Evolutionary conservation across 225 moss, liverwort and hornwort species (phyloP), one percentile per base, ranked within the genome.

Genomic region (Polytrichum formosum): DNA sequence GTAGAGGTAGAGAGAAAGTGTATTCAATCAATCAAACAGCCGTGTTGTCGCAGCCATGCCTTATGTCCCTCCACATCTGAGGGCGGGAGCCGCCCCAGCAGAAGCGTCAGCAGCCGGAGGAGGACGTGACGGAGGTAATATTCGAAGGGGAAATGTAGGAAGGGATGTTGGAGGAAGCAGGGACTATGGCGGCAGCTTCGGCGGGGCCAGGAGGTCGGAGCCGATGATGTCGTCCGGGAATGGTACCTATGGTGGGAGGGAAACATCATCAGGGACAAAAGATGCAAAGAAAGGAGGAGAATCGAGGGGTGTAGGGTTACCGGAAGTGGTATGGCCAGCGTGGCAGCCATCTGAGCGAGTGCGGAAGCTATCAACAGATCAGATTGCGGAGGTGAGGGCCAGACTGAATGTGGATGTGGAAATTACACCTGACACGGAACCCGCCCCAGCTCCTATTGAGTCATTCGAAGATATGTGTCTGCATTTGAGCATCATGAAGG

Each of bases 41-140:
- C 10, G 46, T 46, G 46, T 46, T 46, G 46, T 46, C 16, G 79
- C 77, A 91, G 92, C 92, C 94, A 98, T 98, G 98, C 98, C 94
- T 85, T 98, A 98, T 88, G 98, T 98, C 90, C 98, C 98, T 91
- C 98, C 98, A 78, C 98, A 98, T 82, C 80, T 92, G 71, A 86
- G 98, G 94, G 92, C 92, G 88, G 94, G 94, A 88, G 92, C 87
- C 89, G 92, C 94, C 88, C 78, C 89, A 37, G 85, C 75, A 70
- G 79, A 73, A 76, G 74, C 78, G 67, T 56, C 72, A 55, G 53
- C 61, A 53, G 87, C 69, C 29, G 71, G 63, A 65, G 65, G 28
- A 75, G 77, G 85, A 10, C 67, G 86, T 70, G 81, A 81, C 70
- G 77, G 72, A 66, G 82, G 72, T 26, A 46, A 4, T 46, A 46